These are phyloP conservation scores for Phytophthora pseudosyringae DNA, from an alignment of 352 stramenopile genomes.

Conservation along the genomic window DNA sequence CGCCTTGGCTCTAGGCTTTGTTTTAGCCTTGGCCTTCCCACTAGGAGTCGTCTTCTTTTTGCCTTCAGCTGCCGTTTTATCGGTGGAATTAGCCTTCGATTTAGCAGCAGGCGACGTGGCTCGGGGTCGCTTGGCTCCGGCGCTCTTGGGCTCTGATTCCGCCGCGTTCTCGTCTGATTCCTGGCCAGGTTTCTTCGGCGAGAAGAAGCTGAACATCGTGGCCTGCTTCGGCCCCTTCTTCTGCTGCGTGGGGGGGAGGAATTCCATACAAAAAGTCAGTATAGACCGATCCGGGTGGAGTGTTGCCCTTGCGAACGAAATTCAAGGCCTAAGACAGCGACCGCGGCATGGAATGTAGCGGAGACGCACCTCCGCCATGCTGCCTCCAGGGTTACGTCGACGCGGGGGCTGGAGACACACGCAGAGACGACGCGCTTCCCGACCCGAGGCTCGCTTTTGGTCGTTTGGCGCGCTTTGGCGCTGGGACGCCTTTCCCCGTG, in stretches of 20 bases:
- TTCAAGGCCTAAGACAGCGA: not conserved
- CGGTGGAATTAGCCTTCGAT: slow-evolving; percentile 9
- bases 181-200: slow-evolving; percentile 44
- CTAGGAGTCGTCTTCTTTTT: slow-evolving; percentile 12
- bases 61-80: slow-evolving; percentile 16
- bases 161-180: slow-evolving; percentile 20
- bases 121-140: slow-evolving; percentile 22
- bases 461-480: slow-evolving; percentile 31
- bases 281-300: not conserved
- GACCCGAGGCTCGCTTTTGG: slow-evolving; percentile 6
- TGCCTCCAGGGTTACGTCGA: not conserved
- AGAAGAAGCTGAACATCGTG: slow-evolving; percentile 84
- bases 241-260: slow-evolving; percentile 25
- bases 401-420: not conserved
- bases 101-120: slow-evolving; percentile 12
- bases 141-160: slow-evolving; percentile 25
- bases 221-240: slow-evolving; percentile 69
- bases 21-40: slow-evolving; percentile 20
- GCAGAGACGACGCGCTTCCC: slow-evolving; percentile 7
- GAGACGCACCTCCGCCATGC: slow-evolving; percentile 36
- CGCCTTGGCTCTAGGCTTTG: slow-evolving; percentile 31
- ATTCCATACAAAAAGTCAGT: slow-evolving; percentile 22
- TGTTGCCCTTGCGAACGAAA: not conserved
- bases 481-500: not conserved
- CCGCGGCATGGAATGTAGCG: not conserved